phyloP scores from a whole-genome alignment of 1,284 basidiomycete genomes.

The Sanghuangporus weigelae region DNA sequence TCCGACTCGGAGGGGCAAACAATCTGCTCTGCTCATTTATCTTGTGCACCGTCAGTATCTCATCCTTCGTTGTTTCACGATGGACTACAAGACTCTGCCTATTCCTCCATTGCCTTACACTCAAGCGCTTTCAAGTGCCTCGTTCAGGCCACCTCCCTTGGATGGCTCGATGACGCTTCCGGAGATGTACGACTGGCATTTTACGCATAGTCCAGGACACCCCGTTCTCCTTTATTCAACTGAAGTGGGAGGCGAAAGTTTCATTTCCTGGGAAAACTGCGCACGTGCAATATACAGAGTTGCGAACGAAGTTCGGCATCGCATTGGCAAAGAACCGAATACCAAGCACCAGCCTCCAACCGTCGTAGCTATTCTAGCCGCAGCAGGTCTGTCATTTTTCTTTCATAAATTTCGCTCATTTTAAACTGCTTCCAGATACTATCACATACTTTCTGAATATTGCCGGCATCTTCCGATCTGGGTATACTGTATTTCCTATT shows the following conservation, averaged over 20 bases:
- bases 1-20: no score
- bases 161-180: slow-evolving; percentile 32
- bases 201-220: slow-evolving; percentile 28
- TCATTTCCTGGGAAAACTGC: no score
- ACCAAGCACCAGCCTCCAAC: neutral
- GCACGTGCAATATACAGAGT: no score
- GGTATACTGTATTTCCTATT: slow-evolving; percentile 27
- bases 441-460: slow-evolving; percentile 27
- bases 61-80: no score
- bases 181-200: slow-evolving; percentile 33
- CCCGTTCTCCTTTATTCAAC: slow-evolving; percentile 27
- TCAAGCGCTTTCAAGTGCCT: no score
- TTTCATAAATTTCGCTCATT: neutral
- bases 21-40: no score
- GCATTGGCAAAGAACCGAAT: neutral
- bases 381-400: slow-evolving; percentile 19
- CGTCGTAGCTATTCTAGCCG: slow-evolving; percentile 22
- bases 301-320: neutral
- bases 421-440: slow-evolving; percentile 24
- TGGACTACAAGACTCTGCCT: no score
- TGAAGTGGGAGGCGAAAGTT: no score
- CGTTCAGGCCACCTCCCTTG: slow-evolving; percentile 29
- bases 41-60: no score
- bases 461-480: slow-evolving; percentile 28
- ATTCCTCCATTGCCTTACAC: no score